Base-by-base conservation (phyloP, 2,329 filamentous ascomycete genomes). In the Neopestalotiopsis rosae region DNA sequence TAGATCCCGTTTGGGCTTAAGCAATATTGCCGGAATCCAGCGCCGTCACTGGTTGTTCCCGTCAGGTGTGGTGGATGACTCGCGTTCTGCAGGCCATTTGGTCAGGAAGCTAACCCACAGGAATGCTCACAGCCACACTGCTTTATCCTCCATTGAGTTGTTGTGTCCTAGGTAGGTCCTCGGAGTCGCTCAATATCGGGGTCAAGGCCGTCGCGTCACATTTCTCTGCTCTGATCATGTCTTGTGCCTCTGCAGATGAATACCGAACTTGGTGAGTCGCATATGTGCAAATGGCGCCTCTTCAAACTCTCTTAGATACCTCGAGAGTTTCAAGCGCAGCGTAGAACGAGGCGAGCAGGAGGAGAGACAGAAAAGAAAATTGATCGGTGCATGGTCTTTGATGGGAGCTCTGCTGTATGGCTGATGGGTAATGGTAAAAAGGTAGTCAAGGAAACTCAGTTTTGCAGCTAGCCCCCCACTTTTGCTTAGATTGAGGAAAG, bases 41-140 rank as follows among this genome's bases (percentile, higher is more conserved):
- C 57, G 57, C 30, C 57, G 17, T 34, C 32, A 34, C 28, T 62
- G 59, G 59, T 62, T 40, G 28, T 20, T 62, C 59, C 59, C 59
- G 32, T 20, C 32, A 62, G 30, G n/a, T 34, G n/a, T 20, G 30
- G 59, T 62, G 59, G 59, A 62, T 62, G 59, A 40, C 59, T 34
- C 59, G 59, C 59, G 34, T 52, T 62, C 32, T 34, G 30, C 59
- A 20, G n/a, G 30, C 34, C 30, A 62, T 24, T 20, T 20, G 59
- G 30, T 40, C 45, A 20, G 59, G 59, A 40, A 34, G 28, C 20
- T 17, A 40, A 34, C 59, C 59, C 57, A 59, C 57, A 59, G 34
- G 34, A 62, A 62, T n/a, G 57, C 57, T 59, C 59, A 62, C 59
- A 62, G 59, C 59, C 59, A 62, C 59, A 62, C 59, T 62, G 59